Evolutionary conservation across 345 rosid genomes (phyloP).

Genomic region (Anacardium occidentale): DNA sequence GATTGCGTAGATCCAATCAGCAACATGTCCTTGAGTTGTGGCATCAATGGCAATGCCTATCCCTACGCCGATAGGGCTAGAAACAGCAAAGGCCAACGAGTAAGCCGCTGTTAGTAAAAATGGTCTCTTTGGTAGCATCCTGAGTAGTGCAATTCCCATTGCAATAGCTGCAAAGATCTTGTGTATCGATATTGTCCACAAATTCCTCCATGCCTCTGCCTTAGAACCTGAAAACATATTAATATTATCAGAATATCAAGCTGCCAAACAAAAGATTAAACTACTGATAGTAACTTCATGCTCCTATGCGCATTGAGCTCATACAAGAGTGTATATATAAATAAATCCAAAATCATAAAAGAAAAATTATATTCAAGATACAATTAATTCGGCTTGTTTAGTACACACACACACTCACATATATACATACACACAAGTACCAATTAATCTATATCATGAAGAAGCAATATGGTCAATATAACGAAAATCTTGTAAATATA

Average conservation of each 20-base stretch:
- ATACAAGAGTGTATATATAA: too few relatives aligned
- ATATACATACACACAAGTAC: too few relatives aligned
- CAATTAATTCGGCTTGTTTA: too few relatives aligned
- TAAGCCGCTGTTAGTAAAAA: constrained; percentile 58
- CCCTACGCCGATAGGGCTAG: constrained; percentile 75
- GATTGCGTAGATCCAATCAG: constrained; percentile 77
- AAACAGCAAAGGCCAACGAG: constrained; percentile 76
- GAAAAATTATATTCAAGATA: too few relatives aligned
- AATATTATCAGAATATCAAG: background rate
- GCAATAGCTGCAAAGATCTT: constrained; percentile 84
- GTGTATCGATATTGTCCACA: constrained; percentile 85
- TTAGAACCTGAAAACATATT: constrained; percentile 35
- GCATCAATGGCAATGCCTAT: constrained; percentile 84
- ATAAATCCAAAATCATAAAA: too few relatives aligned
- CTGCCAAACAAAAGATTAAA: background rate
- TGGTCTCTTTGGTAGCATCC: constrained; percentile 76
- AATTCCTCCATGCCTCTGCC: constrained; percentile 75
- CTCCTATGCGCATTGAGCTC: too few relatives aligned
- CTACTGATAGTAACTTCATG: too few relatives aligned
- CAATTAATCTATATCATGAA: too few relatives aligned
- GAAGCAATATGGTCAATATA: too few relatives aligned
- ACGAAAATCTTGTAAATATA: too few relatives aligned
- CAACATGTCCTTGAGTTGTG: constrained; percentile 56
- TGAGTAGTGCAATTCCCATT: constrained; percentile 83
- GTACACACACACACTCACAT: too few relatives aligned